These are phyloP conservation scores for Solanum bulbocastanum DNA, from an alignment of 257 asterid genomes.

Conservation along the genomic window DNA sequence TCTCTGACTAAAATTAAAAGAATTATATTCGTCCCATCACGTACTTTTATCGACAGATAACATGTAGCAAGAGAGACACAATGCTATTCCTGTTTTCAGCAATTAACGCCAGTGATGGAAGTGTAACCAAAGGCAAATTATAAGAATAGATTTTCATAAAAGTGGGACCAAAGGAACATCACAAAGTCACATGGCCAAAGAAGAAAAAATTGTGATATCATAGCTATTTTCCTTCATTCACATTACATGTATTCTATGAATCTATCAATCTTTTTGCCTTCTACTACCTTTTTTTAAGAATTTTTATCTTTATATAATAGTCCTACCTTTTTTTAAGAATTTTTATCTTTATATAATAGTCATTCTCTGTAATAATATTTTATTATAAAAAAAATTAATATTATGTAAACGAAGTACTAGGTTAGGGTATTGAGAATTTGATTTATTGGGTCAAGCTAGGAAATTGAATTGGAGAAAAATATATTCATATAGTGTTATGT, in stretches of 20 bases:
- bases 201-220: background rate
- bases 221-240: conserved; percentile 7
- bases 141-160: background rate
- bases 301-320: too few species aligned
- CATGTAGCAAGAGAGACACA: conserved; percentile 14
- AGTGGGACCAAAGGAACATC: conserved; percentile 24
- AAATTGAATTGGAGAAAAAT: background rate
- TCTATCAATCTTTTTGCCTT: background rate
- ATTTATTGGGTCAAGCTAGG: background rate
- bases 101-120: conserved; percentile 5
- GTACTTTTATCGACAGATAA: background rate
- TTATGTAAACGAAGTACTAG: background rate
- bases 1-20: background rate
- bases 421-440: background rate
- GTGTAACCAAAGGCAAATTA: conserved; percentile 2
- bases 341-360: too few species aligned
- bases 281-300: too few species aligned
- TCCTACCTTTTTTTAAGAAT: too few species aligned
- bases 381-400: background rate
- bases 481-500: background rate
- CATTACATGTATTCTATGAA: conserved; percentile 22
- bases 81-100: conserved; percentile 3
- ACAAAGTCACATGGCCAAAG: conserved; percentile 23
- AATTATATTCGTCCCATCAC: background rate
- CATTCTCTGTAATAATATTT: background rate